Base-by-base conservation (phyloP, 2,329 filamentous ascomycete genomes). In the Sarocladiaceae sp. region DNA sequence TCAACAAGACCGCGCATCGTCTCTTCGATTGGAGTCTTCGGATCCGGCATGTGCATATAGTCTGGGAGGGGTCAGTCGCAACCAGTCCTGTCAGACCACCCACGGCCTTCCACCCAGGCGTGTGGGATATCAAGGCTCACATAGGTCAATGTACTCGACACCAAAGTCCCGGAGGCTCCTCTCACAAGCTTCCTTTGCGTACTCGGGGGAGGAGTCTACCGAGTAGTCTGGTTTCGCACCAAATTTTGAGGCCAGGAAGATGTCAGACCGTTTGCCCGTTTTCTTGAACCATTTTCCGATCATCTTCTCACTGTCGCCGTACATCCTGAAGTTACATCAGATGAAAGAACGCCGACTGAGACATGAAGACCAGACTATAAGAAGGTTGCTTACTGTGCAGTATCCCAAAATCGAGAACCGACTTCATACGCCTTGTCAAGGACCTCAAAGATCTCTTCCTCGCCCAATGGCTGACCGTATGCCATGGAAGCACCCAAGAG, bases 71-170 rank as follows among this genome's bases (percentile, higher is more conserved):
- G n/a, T n/a, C n/a, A n/a, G n/a, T n/a, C 26, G 13, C 26, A 29
- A 13, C 13, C 26, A 29, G 26, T 7, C 13, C 26, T 13, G 26
- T 29, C 7, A 7, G 9, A 29, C 9, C 13, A 29, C 7, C 13
- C 26, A 29, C n/a, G n/a, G n/a, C n/a, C n/a, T n/a, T n/a, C n/a
- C n/a, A n/a, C n/a, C n/a, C n/a, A n/a, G n/a, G 26, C 13, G 26
- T 13, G 26, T 9, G 7, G 26, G 13, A 7, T 29, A 9, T 13
- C 26, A 9, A 7, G 26, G 13, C 26, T 29, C 71, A 50, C 69
- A 66, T 9, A 80, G 64, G 51, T 79, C 76, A 45, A 79, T 69
- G 47, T 68, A 69, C 7, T 64, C 60, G 0, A 70, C 65, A 2
- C 69, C 69, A 2, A 80, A 57, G 6, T 64, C 58, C 50, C 61